phyloP scores from a whole-genome alignment of 176 grass and related monocot species.

The Oryza glumipatula region DNA sequence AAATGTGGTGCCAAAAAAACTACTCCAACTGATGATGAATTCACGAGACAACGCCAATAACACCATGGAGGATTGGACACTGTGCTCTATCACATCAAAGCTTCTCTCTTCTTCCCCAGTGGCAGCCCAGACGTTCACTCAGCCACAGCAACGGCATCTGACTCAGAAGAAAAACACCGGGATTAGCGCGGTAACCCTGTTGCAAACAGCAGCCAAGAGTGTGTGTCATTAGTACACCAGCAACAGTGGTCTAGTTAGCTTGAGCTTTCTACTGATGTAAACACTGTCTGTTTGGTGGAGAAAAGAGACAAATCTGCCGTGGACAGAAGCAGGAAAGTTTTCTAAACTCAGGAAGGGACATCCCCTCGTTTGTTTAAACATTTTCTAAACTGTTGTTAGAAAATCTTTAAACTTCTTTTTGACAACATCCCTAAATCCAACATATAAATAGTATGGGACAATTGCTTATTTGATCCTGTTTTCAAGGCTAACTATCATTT shows the following conservation, averaged over 20 bases:
- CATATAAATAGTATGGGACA: too few relatives aligned
- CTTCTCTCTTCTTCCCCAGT: not conserved
- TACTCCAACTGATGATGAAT: not conserved
- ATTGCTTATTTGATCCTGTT: too few relatives aligned
- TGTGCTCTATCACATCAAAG: slow-evolving; percentile 20
- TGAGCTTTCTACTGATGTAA: slow-evolving; percentile 11
- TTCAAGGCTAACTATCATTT: too few relatives aligned
- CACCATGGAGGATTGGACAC: not conserved
- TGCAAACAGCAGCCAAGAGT: not conserved
- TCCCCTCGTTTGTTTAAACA: too few relatives aligned
- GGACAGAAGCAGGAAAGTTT: not conserved
- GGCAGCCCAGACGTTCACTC: not conserved
- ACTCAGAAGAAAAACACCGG: not conserved
- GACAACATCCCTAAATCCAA: too few relatives aligned
- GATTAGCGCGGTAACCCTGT: slow-evolving; percentile 1
- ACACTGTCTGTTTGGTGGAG: not conserved
- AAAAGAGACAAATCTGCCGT: slow-evolving; percentile 30
- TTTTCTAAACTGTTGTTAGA: too few relatives aligned
- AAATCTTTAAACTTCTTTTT: too few relatives aligned
- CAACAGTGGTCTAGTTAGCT: slow-evolving; percentile 38
- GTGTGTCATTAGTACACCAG: not conserved
- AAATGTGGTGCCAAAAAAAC: not conserved
- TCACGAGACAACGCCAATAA: not conserved
- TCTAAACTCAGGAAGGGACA: too few relatives aligned
- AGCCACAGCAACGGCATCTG: slow-evolving; percentile 15